A percentile compares a stretch with the other conserved stretches of the same genome.
Evolutionary conservation across 2,329 filamentous ascomycete species (phyloP).

Genomic region (Truncatella angustata): DNA sequence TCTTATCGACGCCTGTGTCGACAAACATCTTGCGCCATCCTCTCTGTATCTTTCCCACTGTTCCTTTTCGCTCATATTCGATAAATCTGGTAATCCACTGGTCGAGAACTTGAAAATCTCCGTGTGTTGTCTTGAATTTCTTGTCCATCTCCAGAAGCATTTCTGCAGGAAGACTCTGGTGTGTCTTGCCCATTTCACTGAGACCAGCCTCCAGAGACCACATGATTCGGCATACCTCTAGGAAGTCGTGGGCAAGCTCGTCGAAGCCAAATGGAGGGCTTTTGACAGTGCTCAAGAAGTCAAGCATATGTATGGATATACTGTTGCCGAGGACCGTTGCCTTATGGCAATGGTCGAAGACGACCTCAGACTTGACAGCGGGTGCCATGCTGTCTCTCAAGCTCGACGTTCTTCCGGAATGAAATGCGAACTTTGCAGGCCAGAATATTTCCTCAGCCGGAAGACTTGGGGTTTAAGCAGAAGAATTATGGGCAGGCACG

Average conservation of each 20-base stretch:
- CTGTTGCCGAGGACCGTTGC: slow-evolving; percentile 60
- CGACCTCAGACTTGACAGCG: slow-evolving; percentile 7
- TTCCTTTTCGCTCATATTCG: slow-evolving; percentile 60
- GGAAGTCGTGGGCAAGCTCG: slow-evolving; percentile 61
- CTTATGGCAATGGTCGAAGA: slow-evolving; percentile 32
- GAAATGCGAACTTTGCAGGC: not conserved
- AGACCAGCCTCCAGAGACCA: slow-evolving; percentile 69
- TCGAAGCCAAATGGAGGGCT: slow-evolving; percentile 55
- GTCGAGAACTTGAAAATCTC: slow-evolving; percentile 62
- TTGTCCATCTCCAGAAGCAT: slow-evolving; percentile 63
- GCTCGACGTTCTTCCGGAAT: not conserved
- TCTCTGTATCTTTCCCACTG: slow-evolving; percentile 58
- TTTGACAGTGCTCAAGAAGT: slow-evolving; percentile 59
- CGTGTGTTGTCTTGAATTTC: slow-evolving; percentile 59
- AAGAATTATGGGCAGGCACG: not conserved
- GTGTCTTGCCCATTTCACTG: slow-evolving; percentile 47
- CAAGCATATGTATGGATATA: slow-evolving; percentile 63
- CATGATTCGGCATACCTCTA: slow-evolving; percentile 64
- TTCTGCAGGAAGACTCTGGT: slow-evolving; percentile 55
- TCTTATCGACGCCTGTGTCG: slow-evolving; percentile 60
- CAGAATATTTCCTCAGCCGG: not conserved
- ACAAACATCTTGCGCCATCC: slow-evolving; percentile 64
- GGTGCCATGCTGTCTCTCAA: slow-evolving; percentile 5
- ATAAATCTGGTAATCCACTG: slow-evolving; percentile 61
- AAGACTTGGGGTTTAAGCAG: not conserved